Evolutionary conservation across 2,329 filamentous ascomycete species (phyloP).

Genomic region (Amphichorda felina): DNA sequence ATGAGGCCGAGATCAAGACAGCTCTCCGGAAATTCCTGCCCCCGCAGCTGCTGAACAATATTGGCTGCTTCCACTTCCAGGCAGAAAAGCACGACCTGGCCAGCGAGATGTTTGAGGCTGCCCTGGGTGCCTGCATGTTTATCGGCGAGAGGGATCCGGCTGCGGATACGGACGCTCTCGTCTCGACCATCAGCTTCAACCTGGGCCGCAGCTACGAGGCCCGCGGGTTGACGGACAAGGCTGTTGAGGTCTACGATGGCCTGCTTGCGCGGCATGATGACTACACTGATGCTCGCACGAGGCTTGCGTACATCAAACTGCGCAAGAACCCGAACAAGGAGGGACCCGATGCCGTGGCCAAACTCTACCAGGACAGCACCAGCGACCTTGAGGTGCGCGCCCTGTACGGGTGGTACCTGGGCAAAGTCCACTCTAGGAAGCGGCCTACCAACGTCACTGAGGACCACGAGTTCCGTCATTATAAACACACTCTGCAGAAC

Average conservation of each 20-base stretch:
- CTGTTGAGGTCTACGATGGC: slow-evolving; percentile 78
- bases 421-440: slow-evolving; percentile 70
- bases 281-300: slow-evolving; percentile 83
- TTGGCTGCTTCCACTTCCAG: slow-evolving; percentile 91
- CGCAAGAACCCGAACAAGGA: slow-evolving; percentile 72
- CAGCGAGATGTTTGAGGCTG: slow-evolving; percentile 84
- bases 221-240: slow-evolving; percentile 67
- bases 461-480: slow-evolving; percentile 84
- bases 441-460: slow-evolving; percentile 69
- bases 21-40: slow-evolving; percentile 67
- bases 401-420: slow-evolving; percentile 91
- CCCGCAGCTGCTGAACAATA: slow-evolving; percentile 91
- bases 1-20: slow-evolving; percentile 47
- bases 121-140: slow-evolving; percentile 75
- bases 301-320: slow-evolving; percentile 82
- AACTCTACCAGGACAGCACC: slow-evolving; percentile 75
- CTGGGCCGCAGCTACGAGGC: slow-evolving; percentile 88
- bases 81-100: slow-evolving; percentile 70
- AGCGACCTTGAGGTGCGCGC: slow-evolving; percentile 84
- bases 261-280: slow-evolving; percentile 75
- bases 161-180: slow-evolving; percentile 77
- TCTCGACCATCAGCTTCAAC: slow-evolving; percentile 96
- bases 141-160: slow-evolving; percentile 64
- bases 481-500: slow-evolving; percentile 90
- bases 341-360: slow-evolving; percentile 73